Conservation (phyloP, 202 grass and related monocot species). For the Setaria italica region DNA sequence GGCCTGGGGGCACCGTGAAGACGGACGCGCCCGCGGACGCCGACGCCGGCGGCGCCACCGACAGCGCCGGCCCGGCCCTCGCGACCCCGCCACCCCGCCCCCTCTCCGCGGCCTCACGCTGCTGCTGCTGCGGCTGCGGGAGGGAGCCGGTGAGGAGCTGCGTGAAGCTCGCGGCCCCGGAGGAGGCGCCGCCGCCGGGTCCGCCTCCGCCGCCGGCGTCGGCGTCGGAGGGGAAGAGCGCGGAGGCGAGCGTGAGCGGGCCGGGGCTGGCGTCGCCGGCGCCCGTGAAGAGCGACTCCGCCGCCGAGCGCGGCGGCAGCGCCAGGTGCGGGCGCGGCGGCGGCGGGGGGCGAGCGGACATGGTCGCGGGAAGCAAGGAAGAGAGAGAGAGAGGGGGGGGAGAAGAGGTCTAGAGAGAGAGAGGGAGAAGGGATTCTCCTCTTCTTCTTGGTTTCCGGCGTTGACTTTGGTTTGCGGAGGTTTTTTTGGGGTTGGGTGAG, state of each 20-base stretch:
- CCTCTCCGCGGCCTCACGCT: constrained; percentile 45
- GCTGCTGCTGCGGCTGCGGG: constrained; percentile 39
- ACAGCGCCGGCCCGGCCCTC: constrained; percentile 46
- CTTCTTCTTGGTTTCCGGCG: constrained; percentile 39
- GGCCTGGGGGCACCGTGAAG: constrained; percentile 75
- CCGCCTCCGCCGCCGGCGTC: constrained; percentile 27
- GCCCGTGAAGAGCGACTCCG: constrained; percentile 72
- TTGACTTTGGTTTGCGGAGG: constrained; percentile 42
- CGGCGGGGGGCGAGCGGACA: constrained; percentile 63
- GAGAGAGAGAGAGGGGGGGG: neutral
- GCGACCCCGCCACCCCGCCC: constrained; percentile 44
- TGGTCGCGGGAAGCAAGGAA: constrained; percentile 27
- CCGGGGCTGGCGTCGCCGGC: constrained; percentile 78
- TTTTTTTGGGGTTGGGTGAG: neutral
- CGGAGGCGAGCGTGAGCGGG: constrained; percentile 84
- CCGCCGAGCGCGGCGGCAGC: constrained; percentile 66
- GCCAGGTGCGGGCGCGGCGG: constrained; percentile 66
- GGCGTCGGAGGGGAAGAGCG: constrained; percentile 62
- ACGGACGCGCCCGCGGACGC: constrained; percentile 30
- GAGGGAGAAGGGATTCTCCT: neutral
- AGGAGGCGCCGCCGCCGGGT: neutral
- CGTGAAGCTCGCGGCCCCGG: constrained; percentile 66
- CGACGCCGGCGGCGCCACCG: constrained; percentile 55
- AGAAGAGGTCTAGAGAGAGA: neutral
- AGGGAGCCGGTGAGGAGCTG: constrained; percentile 79